Base-by-base conservation (phyloP, 2,329 filamentous ascomycete species). In the Hypoxylon sp. region DNA sequence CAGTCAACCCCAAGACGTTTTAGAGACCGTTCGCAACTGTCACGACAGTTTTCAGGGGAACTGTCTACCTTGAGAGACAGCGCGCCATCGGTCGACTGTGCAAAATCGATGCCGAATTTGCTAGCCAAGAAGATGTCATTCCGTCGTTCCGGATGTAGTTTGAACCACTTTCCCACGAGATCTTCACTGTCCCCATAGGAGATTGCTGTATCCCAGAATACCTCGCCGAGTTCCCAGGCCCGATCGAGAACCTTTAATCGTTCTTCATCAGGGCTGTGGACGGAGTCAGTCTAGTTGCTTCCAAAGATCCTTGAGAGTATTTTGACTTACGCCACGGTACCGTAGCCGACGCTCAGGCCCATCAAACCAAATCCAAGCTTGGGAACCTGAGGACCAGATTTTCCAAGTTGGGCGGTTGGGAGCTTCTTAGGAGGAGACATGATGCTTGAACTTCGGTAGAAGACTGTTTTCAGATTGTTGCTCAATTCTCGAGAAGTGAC, bases 171-270 rank as follows among this genome's bases (percentile, higher is more conserved):
- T 2, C 82, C 82, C 11, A 85, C 64, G 5, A 85, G 71, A 1
- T 80, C 80, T 69, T 86, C 83, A 67, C 73, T 83, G 63, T 82
- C 81, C 22, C 78, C 81, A 63, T 84, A 84, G 3, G 74, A 76
- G 37, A 81, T 76, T n/a, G 76, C 78, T 9, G 78, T 79, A 55
- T 86, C 84, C 83, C 84, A 86, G 74, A 82, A 81, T n/a, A 78
- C 79, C 42, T 82, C 79, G 54, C 86, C 85, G 3, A 81, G 66
- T 24, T 81, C 77, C 80, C 66, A 73, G 24, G 73, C 70, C 3
- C 60, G 58, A 47, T 75, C 71, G 19, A 76, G 63, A 9, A 74
- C 47, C 31, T 63, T 61, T 26, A 75, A 57, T 22, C 74, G 74
- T 26, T 75, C 69, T 26, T 68, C 70, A 29, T 76, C 73, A 19